Conservation (phyloP, 805 yeast genomes). For the Deakozyma indianensis region DNA sequence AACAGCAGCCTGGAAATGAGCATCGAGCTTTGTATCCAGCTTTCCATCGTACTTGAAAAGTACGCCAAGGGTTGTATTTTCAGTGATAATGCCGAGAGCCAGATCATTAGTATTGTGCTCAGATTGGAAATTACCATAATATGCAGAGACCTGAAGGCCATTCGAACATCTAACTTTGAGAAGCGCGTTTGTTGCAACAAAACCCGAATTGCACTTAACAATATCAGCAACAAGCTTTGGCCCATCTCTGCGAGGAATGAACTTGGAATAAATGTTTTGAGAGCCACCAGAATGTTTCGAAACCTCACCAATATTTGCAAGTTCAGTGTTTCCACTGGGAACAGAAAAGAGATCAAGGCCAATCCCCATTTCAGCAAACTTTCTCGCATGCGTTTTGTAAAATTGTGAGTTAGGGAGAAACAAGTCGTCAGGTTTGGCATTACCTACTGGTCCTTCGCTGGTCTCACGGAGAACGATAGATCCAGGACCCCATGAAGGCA, state of each 20-base stretch:
- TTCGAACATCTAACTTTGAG: constrained; percentile 75
- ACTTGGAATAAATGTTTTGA: constrained; percentile 50
- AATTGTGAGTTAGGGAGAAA: constrained; percentile 46
- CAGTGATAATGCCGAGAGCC: constrained; percentile 26
- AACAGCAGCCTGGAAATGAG: constrained; percentile 83
- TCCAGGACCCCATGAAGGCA: constrained; percentile 80
- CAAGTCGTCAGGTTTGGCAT: constrained; percentile 32
- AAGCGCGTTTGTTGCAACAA: constrained; percentile 67
- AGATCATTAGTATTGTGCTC: constrained; percentile 12
- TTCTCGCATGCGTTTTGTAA: constrained; percentile 45
- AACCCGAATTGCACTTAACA: constrained; percentile 24
- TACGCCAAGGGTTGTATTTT: constrained; percentile 63
- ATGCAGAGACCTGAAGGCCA: constrained; percentile 68
- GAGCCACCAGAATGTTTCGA: constrained; percentile 59
- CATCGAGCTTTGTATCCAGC: constrained; percentile 54
- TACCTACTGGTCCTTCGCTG: constrained; percentile 17
- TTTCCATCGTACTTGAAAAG: constrained; percentile 67
- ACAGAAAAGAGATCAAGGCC: constrained; percentile 70
- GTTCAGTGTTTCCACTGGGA: constrained; percentile 49
- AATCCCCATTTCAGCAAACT: constrained; percentile 40
- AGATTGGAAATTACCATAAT: constrained; percentile 46
- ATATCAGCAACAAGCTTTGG: constrained; percentile 46
- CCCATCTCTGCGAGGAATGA: constrained; percentile 57
- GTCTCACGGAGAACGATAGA: constrained; percentile 23
- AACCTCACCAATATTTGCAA: constrained; percentile 57